phyloP scores from a whole-genome alignment of 768 basidiomycete genomes.

The Pilatotrama ljubarskyi region DNA sequence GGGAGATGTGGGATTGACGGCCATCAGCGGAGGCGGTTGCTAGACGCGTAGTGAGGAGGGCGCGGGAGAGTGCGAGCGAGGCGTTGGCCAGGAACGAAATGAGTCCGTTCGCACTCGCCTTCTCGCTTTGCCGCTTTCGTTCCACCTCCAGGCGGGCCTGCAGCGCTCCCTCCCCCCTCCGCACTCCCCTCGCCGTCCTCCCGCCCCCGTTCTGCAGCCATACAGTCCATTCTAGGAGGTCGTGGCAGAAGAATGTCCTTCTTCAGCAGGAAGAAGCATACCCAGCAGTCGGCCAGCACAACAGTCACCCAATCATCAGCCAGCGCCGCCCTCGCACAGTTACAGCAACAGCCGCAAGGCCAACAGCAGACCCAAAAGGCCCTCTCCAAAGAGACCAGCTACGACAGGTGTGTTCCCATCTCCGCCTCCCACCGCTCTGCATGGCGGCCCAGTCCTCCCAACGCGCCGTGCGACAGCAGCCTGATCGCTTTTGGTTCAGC shows the following conservation, averaged over 20 bases:
- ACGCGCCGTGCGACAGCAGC: conserved; percentile 12
- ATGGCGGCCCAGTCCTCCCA: conserved; percentile 8
- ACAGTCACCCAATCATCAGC: conserved; percentile 63
- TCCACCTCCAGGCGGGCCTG: conserved; percentile 25
- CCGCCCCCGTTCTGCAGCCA: conserved; percentile 42
- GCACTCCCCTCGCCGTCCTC: not conserved
- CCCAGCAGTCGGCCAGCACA: conserved; percentile 30
- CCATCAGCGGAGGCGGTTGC: conserved; percentile 30
- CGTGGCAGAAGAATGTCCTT: conserved; percentile 85
- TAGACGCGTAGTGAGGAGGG: conserved; percentile 21
- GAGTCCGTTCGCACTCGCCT: conserved; percentile 1
- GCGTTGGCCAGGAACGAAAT: conserved; percentile 1
- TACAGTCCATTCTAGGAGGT: conserved; percentile 64
- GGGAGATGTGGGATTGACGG: conserved; percentile 10
- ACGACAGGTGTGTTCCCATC: conserved; percentile 30
- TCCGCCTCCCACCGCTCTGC: not conserved
- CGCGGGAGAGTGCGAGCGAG: not conserved
- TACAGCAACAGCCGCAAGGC: conserved; percentile 23
- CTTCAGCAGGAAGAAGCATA: conserved; percentile 87
- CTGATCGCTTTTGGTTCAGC: conserved; percentile 21
- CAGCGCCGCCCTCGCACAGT: conserved; percentile 55
- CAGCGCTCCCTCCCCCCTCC: conserved; percentile 15
- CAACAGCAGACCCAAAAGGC: conserved; percentile 36
- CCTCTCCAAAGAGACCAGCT: conserved; percentile 32
- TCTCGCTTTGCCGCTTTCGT: conserved; percentile 18